Base-by-base conservation (phyloP, 208 protist species). In the Trypanosoma rangeli region DNA sequence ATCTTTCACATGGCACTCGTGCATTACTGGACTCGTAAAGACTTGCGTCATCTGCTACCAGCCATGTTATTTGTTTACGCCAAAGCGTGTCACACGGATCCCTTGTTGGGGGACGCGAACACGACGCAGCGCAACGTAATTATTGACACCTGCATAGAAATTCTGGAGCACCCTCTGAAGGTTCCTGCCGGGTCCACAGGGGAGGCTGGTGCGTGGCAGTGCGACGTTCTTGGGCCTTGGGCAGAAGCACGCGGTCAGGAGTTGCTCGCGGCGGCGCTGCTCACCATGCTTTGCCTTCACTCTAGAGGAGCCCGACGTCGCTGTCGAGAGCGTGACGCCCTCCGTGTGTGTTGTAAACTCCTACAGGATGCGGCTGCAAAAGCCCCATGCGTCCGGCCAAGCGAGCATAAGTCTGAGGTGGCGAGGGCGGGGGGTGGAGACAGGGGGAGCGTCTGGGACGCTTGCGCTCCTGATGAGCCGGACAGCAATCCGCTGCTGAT, bases 41-140 rank as follows among this genome's bases (percentile, higher is more conserved):
- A 95, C 64, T 68, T 95, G 56, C 79, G 77, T 53, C 84, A 86
- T 67, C 68, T 95, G 24, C 74, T 95, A 79, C 91, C 91, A 15
- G 58, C 91, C n/a, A 76, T 85, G 5, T 74, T 96, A 24, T 96
- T 96, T 64, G 89, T 96, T 64, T 93, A 88, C 68, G 72, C 78
- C 53, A 96, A 96, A 78, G 87, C 76, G 49, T 90, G 81, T 73
- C 93, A 94, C 78, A 85, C 82, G 0, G 91, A 96, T 62, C 85
- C 88, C 8, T 73, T 70, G 33, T 78, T 96, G 39, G 84, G 92
- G 50, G 86, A 84, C 55, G 48, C 72, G 1, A 39, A 48, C 42
- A 35, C 65, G 13, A 79, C 77, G 59, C 86, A 91, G 72, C 79
- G 84, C 29, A 70, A 83, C 28, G 54, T 66, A 9, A 78, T 86